phyloP scores from a whole-genome alignment of 1,284 basidiomycete species.

The Rhodotorula sp. region DNA sequence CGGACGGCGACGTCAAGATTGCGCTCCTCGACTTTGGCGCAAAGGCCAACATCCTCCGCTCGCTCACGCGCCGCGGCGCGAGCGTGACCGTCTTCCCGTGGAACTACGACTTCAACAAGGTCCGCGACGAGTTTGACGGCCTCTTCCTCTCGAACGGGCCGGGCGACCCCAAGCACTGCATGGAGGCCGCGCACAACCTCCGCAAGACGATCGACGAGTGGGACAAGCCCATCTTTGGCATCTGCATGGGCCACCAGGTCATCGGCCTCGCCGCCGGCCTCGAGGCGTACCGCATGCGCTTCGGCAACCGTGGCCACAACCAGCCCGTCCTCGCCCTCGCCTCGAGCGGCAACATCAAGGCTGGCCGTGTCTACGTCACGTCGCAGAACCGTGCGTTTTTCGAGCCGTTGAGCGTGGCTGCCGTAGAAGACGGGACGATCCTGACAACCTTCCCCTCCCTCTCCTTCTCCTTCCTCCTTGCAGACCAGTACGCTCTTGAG shows the following conservation, averaged over 20 bases:
- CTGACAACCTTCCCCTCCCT: not conserved
- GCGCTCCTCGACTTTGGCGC: conserved; percentile 96
- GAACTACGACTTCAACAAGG: conserved; percentile 91
- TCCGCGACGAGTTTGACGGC: conserved; percentile 89
- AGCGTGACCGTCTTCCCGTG: conserved; percentile 94
- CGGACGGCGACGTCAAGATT: conserved; percentile 81
- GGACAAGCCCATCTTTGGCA: conserved; percentile 92
- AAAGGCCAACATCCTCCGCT: conserved; percentile 95
- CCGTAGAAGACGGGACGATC: not conserved
- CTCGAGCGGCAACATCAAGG: conserved; percentile 84
- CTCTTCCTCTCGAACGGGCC: conserved; percentile 97
- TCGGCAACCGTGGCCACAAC: conserved; percentile 99
- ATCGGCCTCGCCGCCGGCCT: conserved; percentile 96
- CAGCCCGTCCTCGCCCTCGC: conserved; percentile 95
- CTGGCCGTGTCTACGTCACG: conserved; percentile 95
- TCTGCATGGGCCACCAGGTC: conserved; percentile 98
- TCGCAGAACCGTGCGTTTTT: conserved; percentile 60
- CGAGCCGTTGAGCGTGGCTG: too few relatives aligned
- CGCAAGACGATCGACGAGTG: conserved; percentile 81
- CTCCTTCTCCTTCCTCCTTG: conserved; percentile 2
- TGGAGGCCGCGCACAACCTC: conserved; percentile 78
- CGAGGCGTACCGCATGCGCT: conserved; percentile 95
- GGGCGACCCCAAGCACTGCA: conserved; percentile 87
- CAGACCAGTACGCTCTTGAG: conserved; percentile 85
- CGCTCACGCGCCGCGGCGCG: conserved; percentile 84